Evolutionary conservation across 2,329 filamentous ascomycete species (phyloP).

Genomic region (Fusarium humuli): DNA sequence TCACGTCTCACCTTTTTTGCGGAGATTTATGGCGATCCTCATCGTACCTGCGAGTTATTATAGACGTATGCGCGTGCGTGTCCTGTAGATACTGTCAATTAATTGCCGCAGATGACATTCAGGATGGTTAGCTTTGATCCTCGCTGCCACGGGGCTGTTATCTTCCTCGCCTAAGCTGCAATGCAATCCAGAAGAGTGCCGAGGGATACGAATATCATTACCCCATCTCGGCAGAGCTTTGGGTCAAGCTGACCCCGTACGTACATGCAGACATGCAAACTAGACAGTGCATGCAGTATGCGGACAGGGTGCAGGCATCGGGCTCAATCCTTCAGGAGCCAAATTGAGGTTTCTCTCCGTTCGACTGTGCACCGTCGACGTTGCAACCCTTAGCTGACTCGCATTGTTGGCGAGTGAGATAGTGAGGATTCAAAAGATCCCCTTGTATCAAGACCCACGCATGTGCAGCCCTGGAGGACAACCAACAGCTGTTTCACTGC

Average conservation of each 20-base stretch:
- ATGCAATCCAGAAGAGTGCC: background rate
- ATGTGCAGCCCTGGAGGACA: background rate
- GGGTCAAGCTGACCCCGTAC: background rate
- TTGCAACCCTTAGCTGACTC: constrained; percentile 20
- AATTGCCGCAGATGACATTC: constrained; percentile 9
- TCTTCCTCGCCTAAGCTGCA: background rate
- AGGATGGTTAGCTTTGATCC: background rate
- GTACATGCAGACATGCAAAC: background rate
- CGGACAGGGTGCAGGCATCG: constrained; percentile 4
- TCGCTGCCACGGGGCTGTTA: background rate
- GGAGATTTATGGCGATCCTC: constrained; percentile 13
- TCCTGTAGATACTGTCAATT: background rate
- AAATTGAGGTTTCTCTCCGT: constrained; percentile 17
- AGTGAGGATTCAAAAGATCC: background rate
- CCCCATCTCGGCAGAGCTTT: background rate
- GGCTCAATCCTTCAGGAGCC: constrained; percentile 4
- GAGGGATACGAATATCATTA: background rate
- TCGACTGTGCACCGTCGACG: constrained; percentile 1
- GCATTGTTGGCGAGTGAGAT: constrained; percentile 12
- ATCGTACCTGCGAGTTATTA: background rate
- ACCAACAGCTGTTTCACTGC: constrained; percentile 16
- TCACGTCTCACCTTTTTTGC: constrained; percentile 11
- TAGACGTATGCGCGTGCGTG: background rate
- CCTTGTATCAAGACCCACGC: constrained; percentile 7
- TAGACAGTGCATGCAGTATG: constrained; percentile 2